phyloP scores from a whole-genome alignment of 306 rosid species.

The Lathyrus aphaca region DNA sequence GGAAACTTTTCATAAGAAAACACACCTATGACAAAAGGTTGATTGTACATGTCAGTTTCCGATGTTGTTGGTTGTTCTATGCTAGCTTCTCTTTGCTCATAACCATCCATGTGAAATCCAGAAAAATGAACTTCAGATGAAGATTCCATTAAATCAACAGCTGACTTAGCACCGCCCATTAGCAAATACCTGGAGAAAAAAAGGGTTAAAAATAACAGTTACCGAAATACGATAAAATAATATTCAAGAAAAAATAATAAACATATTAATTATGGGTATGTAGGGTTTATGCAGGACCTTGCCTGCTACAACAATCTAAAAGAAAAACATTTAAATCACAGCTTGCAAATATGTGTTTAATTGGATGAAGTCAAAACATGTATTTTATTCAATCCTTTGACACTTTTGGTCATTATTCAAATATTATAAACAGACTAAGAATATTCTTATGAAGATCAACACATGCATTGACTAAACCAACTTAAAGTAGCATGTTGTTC shows the following conservation, averaged over 20 bases:
- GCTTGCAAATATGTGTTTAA: slow-evolving; percentile 2
- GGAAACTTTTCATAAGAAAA: slow-evolving; percentile 23
- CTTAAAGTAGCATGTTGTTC: slow-evolving; percentile 5
- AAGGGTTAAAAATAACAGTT: slow-evolving; percentile 21
- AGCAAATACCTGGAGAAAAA: slow-evolving; percentile 43
- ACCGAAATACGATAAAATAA: neutral
- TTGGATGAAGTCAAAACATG: slow-evolving; percentile 33
- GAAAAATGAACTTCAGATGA: slow-evolving; percentile 97
- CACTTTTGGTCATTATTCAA: slow-evolving; percentile 1
- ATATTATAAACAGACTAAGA: slow-evolving; percentile 1
- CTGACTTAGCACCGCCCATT: slow-evolving; percentile 73
- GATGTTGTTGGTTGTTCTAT: slow-evolving; percentile 69
- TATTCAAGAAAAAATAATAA: neutral
- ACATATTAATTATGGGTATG: slow-evolving; percentile 5
- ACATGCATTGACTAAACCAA: slow-evolving; percentile 19
- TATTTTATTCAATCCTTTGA: neutral
- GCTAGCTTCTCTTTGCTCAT: slow-evolving; percentile 57
- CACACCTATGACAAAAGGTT: slow-evolving; percentile 95
- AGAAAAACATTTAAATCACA: slow-evolving; percentile 19
- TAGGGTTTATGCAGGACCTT: neutral
- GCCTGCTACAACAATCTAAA: slow-evolving; percentile 19
- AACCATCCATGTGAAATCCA: slow-evolving; percentile 90
- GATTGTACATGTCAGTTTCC: slow-evolving; percentile 62
- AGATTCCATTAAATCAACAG: slow-evolving; percentile 80
- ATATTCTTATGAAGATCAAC: slow-evolving; percentile 1